A percentile compares a stretch with the other conserved stretches of the same genome.
Evolutionary conservation across 2,329 filamentous ascomycete genomes (phyloP).

Genomic region (Leptographium procerum): DNA sequence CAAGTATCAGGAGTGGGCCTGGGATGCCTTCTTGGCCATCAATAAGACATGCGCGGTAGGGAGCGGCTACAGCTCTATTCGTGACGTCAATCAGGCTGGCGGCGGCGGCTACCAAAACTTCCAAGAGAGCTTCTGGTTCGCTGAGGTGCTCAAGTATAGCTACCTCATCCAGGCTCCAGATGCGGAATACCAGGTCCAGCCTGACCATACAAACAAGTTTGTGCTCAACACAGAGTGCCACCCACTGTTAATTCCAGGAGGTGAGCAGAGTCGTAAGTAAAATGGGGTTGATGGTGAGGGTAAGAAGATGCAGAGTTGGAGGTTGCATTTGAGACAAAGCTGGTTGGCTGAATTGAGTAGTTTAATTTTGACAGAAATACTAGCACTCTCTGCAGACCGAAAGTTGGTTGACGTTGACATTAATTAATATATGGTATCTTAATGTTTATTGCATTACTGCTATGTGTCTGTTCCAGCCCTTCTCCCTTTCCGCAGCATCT

Average conservation of each 20-base stretch:
- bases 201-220: constrained; percentile 31
- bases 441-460: not conserved
- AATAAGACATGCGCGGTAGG: constrained; percentile 50
- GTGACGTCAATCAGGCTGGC: constrained; percentile 49
- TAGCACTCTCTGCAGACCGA: too few relatives aligned
- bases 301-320: not conserved
- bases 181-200: constrained; percentile 38
- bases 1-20: constrained; percentile 76
- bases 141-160: constrained; percentile 76
- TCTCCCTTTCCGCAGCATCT: not conserved
- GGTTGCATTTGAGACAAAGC: too few relatives aligned
- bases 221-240: constrained; percentile 41
- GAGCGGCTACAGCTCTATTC: constrained; percentile 55
- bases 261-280: not conserved
- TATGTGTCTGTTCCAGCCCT: too few relatives aligned
- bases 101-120: constrained; percentile 56
- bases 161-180: constrained; percentile 61
- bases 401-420: not conserved
- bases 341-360: too few relatives aligned
- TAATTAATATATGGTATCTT: not conserved
- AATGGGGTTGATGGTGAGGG: not conserved
- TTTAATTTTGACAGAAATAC: too few relatives aligned
- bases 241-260: constrained; percentile 16
- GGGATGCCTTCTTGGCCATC: constrained; percentile 64
- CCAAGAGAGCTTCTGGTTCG: constrained; percentile 82